phyloP scores from a whole-genome alignment of 2,329 filamentous ascomycete species.

The Zymoseptoria brevis region DNA sequence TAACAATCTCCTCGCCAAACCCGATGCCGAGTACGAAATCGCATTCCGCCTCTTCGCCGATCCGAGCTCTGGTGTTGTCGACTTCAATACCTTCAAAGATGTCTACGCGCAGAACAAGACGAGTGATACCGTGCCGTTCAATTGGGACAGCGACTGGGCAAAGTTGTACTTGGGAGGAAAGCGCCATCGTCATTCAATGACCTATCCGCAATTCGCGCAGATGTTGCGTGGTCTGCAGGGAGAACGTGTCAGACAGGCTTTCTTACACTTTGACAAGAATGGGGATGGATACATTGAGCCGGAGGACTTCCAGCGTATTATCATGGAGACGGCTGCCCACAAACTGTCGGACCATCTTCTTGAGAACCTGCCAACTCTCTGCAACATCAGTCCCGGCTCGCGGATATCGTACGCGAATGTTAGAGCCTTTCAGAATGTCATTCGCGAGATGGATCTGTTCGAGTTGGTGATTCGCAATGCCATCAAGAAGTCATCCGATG shows the following conservation, averaged over 20 bases:
- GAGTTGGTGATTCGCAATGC: conserved; percentile 88
- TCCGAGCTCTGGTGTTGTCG: conserved; percentile 73
- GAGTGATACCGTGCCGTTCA: conserved; percentile 77
- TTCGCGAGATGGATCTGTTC: conserved; percentile 94
- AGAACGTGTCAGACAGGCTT: conserved; percentile 91
- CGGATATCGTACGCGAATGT: conserved; percentile 98
- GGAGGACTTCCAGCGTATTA: conserved; percentile 93
- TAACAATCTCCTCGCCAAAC: conserved; percentile 85
- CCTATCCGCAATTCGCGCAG: conserved; percentile 94
- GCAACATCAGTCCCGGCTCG: conserved; percentile 84
- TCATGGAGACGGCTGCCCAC: conserved; percentile 82
- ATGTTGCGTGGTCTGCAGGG: conserved; percentile 95
- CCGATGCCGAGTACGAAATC: conserved; percentile 97
- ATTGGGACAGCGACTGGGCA: conserved; percentile 97
- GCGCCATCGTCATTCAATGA: conserved; percentile 81
- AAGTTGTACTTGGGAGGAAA: conserved; percentile 85
- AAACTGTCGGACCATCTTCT: conserved; percentile 96
- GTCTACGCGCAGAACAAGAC: conserved; percentile 85
- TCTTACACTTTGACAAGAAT: conserved; percentile 83
- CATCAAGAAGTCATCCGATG: conserved; percentile 71
- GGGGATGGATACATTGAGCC: conserved; percentile 92
- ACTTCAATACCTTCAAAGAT: conserved; percentile 79
- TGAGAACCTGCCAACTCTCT: conserved; percentile 81
- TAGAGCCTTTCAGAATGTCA: conserved; percentile 94
- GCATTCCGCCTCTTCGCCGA: conserved; percentile 94